Conservation (phyloP, 768 basidiomycete genomes). For the Macrolepiota dolichaula region DNA sequence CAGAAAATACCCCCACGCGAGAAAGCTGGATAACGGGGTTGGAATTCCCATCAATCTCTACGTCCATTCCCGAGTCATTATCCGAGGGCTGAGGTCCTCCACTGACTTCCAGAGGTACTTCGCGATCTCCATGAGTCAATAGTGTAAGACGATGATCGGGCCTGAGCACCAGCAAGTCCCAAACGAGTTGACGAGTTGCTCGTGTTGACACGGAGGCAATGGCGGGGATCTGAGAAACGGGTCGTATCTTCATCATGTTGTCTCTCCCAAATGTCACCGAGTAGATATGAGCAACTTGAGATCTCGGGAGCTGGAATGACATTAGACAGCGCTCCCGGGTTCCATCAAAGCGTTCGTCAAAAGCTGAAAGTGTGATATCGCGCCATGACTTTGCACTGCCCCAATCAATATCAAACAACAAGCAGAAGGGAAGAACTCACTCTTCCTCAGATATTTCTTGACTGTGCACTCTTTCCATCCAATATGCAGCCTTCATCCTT, state of each 20-base stretch:
- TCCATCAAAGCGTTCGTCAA: slow-evolving; percentile 67
- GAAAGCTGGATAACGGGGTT: slow-evolving; percentile 40
- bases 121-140: slow-evolving; percentile 55
- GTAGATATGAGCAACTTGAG: slow-evolving; percentile 43
- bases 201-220: slow-evolving; percentile 55
- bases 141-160: slow-evolving; percentile 52
- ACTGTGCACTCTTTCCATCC: slow-evolving; percentile 61
- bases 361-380: slow-evolving; percentile 52
- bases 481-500: slow-evolving; percentile 68
- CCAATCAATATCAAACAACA: slow-evolving; percentile 10
- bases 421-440: slow-evolving; percentile 36
- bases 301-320: slow-evolving; percentile 50
- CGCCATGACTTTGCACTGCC: slow-evolving; percentile 40
- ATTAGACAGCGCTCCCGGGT: slow-evolving; percentile 46
- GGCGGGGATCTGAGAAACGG: slow-evolving; percentile 36
- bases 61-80: slow-evolving; percentile 15
- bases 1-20: slow-evolving; percentile 46
- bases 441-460: slow-evolving; percentile 43
- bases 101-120: slow-evolving; percentile 35
- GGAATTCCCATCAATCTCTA: slow-evolving; percentile 20
- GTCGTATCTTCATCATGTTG: slow-evolving; percentile 36
- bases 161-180: slow-evolving; percentile 68
- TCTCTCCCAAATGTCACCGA: slow-evolving; percentile 41
- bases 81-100: neutral
- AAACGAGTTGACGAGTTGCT: slow-evolving; percentile 58